Percentiles rank a stretch among this genome's conserved stretches.
These are phyloP conservation scores for Irpex lacteus DNA, from an alignment of 1,284 basidiomycete genomes.

Conservation along the genomic window DNA sequence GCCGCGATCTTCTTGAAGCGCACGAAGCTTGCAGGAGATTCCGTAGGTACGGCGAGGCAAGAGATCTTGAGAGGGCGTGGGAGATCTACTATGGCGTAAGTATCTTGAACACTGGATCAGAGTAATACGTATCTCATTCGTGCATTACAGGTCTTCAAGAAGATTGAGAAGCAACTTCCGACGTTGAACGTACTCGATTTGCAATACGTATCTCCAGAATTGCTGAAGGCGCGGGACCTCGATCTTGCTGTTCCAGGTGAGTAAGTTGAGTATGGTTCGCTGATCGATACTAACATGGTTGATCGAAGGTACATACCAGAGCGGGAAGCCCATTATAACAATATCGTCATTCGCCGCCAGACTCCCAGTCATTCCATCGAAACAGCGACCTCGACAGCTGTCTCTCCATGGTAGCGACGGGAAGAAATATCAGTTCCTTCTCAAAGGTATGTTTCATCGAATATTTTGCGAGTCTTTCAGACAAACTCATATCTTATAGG, in stretches of 20 bases:
- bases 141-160: constrained; percentile 81
- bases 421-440: constrained; percentile 87
- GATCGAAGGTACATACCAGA: constrained; percentile 83
- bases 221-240: constrained; percentile 87
- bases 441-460: constrained; percentile 49
- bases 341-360: constrained; percentile 87
- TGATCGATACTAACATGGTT: background rate
- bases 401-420: constrained; percentile 92
- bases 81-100: constrained; percentile 92
- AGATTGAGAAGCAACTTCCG: constrained; percentile 93
- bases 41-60: constrained; percentile 83
- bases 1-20: constrained; percentile 92
- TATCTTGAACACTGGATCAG: background rate
- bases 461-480: too few relatives aligned
- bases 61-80: constrained; percentile 97
- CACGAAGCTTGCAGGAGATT: constrained; percentile 89
- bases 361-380: constrained; percentile 91
- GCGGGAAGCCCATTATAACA: constrained; percentile 82
- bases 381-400: constrained; percentile 92
- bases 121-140: background rate
- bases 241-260: constrained; percentile 93
- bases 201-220: constrained; percentile 95
- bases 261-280: constrained; percentile 18
- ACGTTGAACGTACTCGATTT: constrained; percentile 90
- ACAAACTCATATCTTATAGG: constrained; percentile 39